Base-by-base conservation (phyloP, 1,139 yeast genomes). In the Kluyveromyces sp. region DNA sequence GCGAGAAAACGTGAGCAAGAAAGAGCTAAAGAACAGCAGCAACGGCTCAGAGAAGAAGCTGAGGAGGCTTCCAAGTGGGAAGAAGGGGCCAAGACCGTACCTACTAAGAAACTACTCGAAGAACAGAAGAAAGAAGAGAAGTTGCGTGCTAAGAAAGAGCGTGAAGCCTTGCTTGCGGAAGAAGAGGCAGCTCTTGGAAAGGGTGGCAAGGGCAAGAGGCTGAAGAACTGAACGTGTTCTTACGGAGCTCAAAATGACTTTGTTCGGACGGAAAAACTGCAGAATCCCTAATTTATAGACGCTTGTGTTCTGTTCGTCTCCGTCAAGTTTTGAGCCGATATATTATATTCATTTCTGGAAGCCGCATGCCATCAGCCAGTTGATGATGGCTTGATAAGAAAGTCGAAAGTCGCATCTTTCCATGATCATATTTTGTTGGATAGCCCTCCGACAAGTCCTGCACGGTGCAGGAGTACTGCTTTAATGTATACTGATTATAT, bases 41-140 rank as follows among this genome's bases (percentile, higher is more conserved):
- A 57, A 39, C 33, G 36, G 8, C 56, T 46, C 18, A 47, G 42
- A 33, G 30, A 35, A 19, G 67, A 61, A 40, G 60, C 60, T 15
- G 61, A 45, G 41, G 63, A 49, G 48, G 60, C 51, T 49, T 53
- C 50, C 44, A 65, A 48, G 50, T 69, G 57, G 66, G 67, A 51
- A 45, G 63, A 55, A 47, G 75, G 61, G 52, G 58, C 63, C 49
- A 66, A 30, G 59, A 65, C 51, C 39, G 50, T 51, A 3, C 57
- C 47, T 41, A 46, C 51, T 17, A 60, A 55, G 48, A 60, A 60
- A 43, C 25, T 46, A 31, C 40, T 45, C 17, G 66, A 61, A 37
- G 62, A 60, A 37, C 57, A 55, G 43, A 61, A 61, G 48, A 55
- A 43, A 36, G 55, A 49, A 33, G 65, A 58, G 35, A 63, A 58